These are phyloP conservation scores for Plasmodium berghei DNA, from an alignment of 169 alveolate species.

Conservation along the genomic window DNA sequence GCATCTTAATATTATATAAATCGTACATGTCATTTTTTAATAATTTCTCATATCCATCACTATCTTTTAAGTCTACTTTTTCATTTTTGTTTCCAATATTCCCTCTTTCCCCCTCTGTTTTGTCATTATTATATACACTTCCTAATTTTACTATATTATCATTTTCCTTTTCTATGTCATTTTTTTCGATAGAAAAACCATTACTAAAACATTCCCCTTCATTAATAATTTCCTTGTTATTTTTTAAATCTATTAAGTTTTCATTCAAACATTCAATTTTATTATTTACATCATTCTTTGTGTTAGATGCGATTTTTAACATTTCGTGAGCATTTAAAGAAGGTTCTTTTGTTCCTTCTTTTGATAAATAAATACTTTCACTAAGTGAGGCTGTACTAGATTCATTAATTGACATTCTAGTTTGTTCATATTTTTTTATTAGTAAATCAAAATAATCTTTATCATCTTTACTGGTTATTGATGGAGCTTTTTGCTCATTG, in stretches of 20 bases:
- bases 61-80: neutral
- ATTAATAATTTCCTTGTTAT: neutral
- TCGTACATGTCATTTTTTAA: slow-evolving; percentile 66
- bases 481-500: neutral
- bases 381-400: neutral
- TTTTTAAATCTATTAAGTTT: neutral
- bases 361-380: neutral
- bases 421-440: slow-evolving; percentile 44
- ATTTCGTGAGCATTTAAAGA: neutral
- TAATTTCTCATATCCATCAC: slow-evolving; percentile 41
- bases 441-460: slow-evolving; percentile 51
- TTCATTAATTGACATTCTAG: slow-evolving; percentile 21
- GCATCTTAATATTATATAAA: slow-evolving; percentile 59
- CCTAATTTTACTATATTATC: neutral
- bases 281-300: neutral
- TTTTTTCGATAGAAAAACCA: neutral
- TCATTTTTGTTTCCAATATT: neutral
- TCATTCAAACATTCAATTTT: neutral
- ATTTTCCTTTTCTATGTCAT: neutral
- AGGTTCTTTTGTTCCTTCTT: neutral
- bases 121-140: neutral
- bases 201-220: neutral
- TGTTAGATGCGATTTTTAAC: neutral
- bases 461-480: slow-evolving; percentile 20
- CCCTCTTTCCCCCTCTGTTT: neutral